These are phyloP conservation scores for Alnus rubra DNA, from an alignment of 306 rosid genomes.

Conservation along the genomic window DNA sequence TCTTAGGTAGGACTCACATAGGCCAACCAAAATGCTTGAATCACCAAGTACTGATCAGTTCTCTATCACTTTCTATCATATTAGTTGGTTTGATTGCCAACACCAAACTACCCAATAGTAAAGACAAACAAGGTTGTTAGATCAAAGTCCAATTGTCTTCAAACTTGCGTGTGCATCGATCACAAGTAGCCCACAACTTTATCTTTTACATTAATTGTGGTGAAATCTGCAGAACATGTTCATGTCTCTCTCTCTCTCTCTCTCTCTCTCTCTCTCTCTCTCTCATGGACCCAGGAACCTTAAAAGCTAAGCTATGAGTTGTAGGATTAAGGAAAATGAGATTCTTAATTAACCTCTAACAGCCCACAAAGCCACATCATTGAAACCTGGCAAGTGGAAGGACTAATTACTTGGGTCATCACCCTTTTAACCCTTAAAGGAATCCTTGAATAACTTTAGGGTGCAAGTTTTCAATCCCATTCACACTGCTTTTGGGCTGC, in stretches of 20 bases:
- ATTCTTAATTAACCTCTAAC: conserved; percentile 34
- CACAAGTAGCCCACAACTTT: neutral
- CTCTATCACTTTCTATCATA: neutral
- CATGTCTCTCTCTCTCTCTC: too few species aligned
- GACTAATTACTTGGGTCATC: conserved; percentile 19
- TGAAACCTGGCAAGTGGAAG: conserved; percentile 40
- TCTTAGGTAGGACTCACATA: neutral
- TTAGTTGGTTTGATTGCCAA: neutral
- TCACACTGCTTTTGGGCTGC: conserved; percentile 50
- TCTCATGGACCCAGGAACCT: conserved; percentile 1
- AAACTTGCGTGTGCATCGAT: neutral
- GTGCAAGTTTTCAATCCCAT: conserved; percentile 31
- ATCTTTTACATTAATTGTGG: neutral
- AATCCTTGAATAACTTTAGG: conserved; percentile 36
- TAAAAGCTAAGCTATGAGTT: conserved; percentile 1
- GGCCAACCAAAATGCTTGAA: neutral
- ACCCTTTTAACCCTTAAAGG: conserved; percentile 35
- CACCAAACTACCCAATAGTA: neutral
- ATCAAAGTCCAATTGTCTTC: neutral
- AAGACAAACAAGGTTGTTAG: neutral
- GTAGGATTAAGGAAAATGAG: conserved; percentile 18
- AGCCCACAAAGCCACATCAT: conserved; percentile 41
- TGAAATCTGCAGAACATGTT: too few species aligned
- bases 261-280: too few species aligned
- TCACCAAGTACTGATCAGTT: too few species aligned